Evolutionary conservation across 2,329 filamentous ascomycete species (phyloP), one percentile per base, ranked within the genome.

Genomic region (Pestalotiopsis sp.): DNA sequence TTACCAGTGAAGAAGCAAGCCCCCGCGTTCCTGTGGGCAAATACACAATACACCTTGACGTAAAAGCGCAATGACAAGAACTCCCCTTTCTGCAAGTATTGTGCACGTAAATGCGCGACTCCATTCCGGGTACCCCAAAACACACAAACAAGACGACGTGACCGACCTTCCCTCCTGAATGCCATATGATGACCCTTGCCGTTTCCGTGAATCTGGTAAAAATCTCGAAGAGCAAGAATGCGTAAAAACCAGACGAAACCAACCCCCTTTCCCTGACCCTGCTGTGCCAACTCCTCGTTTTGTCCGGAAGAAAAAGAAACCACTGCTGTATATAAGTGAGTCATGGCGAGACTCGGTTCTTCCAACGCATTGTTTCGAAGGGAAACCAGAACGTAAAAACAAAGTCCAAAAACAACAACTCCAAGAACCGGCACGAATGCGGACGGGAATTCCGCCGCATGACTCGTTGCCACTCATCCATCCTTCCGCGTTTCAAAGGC

Each of bases 401-500:
- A 65, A 23, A 58, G 52, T 27, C 41, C 45, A 52, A 56, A 58
- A 27, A 70, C 68, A 67, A 67, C 14, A 74, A 75, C 73, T 73
- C 73, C 73, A 71, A 68, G 58, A 57, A 71, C 61, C 68, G 68
- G 68, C 71, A 71, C 66, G 70, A 68, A 65, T 36, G 31, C 31
- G 2, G 67, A 71, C 71, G 69, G 58, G 69, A 60, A 36, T 31
- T 31, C n/a, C 11, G 31, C 31, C 11, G 13, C 20, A 38, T 45
- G 23, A 23, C 31, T 36, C 31, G 64, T 38, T 45, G 31, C 52
- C 57, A 27, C 41, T 12, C 59, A 23, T 60, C 38, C 65, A 31
- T 41, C 52, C 74, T 74, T 77, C 74, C 75, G 68, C 74, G 72
- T 75, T 74, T 45, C 72, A 75, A 72, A 74, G 77, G 75, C 75